A percentile compares a stretch with the other conserved stretches of the same genome.
Evolutionary conservation across 805 yeast genomes (phyloP).

Genomic region (Saccharomycopsis sp.): DNA sequence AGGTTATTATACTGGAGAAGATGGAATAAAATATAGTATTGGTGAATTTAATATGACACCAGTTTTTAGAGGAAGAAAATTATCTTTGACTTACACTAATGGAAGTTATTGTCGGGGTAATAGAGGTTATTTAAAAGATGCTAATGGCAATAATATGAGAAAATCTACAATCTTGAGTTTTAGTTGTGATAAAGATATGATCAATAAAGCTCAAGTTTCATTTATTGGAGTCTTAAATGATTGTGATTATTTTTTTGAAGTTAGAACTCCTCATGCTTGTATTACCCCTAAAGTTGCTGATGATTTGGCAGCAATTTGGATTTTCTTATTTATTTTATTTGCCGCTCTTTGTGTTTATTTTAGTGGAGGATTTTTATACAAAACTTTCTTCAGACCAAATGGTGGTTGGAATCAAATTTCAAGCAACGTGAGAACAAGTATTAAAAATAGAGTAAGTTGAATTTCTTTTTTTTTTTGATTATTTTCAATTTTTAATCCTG

Average conservation of each 20-base stretch:
- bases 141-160: conserved; percentile 39
- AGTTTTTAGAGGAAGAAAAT: conserved; percentile 56
- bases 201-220: conserved; percentile 51
- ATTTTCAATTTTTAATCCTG: background rate
- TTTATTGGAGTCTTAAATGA: conserved; percentile 65
- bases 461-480: background rate
- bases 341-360: conserved; percentile 33
- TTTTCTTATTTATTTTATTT: conserved; percentile 42
- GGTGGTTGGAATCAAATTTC: conserved; percentile 11
- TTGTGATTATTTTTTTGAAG: conserved; percentile 78
- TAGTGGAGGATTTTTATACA: conserved; percentile 32
- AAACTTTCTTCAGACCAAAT: conserved; percentile 10
- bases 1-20: conserved; percentile 41
- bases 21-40: conserved; percentile 38
- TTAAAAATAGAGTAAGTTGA: conserved; percentile 16
- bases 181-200: conserved; percentile 68
- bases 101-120: conserved; percentile 47
- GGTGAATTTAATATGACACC: conserved; percentile 58
- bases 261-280: conserved; percentile 77
- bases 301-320: conserved; percentile 54
- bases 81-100: conserved; percentile 57
- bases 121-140: conserved; percentile 17
- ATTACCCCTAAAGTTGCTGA: conserved; percentile 64
- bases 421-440: background rate
- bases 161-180: conserved; percentile 62